Evolutionary conservation across 2,329 filamentous ascomycete species (phyloP).

Genomic region (Rhynchosporium agropyri): DNA sequence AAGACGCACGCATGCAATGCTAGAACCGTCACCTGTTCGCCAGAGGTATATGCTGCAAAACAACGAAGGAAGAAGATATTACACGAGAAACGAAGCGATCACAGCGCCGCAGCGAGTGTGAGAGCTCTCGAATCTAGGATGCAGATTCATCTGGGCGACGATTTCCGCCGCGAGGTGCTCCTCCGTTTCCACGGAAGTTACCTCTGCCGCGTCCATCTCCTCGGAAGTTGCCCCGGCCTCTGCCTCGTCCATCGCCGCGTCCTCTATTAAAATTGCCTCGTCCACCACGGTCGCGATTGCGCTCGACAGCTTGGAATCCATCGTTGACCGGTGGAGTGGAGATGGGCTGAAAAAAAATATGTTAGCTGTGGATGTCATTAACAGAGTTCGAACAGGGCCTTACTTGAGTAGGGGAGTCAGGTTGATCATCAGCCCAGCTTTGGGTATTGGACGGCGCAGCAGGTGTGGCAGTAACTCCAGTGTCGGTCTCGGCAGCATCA

Average conservation of each 20-base stretch:
- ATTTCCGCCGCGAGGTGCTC: slow-evolving; percentile 30
- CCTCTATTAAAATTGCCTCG: slow-evolving; percentile 52
- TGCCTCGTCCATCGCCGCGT: slow-evolving; percentile 50
- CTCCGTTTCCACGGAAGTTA: slow-evolving; percentile 34
- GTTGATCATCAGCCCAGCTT: slow-evolving; percentile 83
- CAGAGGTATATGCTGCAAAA: slow-evolving; percentile 34
- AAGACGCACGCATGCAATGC: slow-evolving; percentile 30
- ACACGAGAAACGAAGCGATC: slow-evolving; percentile 29
- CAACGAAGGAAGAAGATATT: slow-evolving; percentile 35
- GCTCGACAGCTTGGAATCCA: slow-evolving; percentile 73
- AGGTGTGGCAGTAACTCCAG: slow-evolving; percentile 60
- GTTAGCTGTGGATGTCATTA: slow-evolving; percentile 19
- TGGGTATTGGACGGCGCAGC: slow-evolving; percentile 58
- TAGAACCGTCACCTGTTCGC: slow-evolving; percentile 29
- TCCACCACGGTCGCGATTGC: slow-evolving; percentile 54
- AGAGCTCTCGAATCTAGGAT: slow-evolving; percentile 9
- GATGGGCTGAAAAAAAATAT: slow-evolving; percentile 31
- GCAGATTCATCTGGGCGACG: slow-evolving; percentile 34
- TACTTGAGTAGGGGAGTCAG: slow-evolving; percentile 54
- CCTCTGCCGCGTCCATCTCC: slow-evolving; percentile 46
- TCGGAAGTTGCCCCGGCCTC: slow-evolving; percentile 45
- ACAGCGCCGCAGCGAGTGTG: slow-evolving; percentile 14
- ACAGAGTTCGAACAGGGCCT: slow-evolving; percentile 29
- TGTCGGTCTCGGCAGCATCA: slow-evolving; percentile 74
- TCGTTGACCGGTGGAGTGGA: slow-evolving; percentile 53